phyloP scores from a whole-genome alignment of 2,329 filamentous ascomycete genomes.

The Elsinoe perseae region DNA sequence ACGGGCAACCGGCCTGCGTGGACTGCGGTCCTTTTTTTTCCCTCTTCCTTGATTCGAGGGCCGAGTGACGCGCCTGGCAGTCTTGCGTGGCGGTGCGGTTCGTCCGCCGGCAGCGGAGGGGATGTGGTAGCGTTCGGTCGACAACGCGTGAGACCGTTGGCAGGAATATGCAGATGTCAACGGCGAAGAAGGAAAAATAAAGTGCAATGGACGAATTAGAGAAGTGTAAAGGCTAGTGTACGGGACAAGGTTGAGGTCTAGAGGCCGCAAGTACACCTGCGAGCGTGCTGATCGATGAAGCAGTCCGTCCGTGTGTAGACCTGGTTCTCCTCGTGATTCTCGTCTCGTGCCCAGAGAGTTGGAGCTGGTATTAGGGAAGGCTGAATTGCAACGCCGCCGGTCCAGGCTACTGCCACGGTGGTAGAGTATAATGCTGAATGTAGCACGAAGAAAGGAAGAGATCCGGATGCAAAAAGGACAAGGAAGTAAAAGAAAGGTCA shows the following conservation, averaged over 20 bases:
- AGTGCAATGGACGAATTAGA: background rate
- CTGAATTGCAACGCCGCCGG: background rate
- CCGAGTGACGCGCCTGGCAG: background rate
- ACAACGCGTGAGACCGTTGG: background rate
- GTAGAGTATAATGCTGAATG: background rate
- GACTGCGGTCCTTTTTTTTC: slow-evolving; percentile 4
- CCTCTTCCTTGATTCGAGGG: too few species aligned
- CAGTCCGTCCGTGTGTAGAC: background rate
- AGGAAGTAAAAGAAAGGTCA: background rate
- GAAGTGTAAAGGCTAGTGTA: background rate
- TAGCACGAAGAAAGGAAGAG: background rate
- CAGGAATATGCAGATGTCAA: background rate
- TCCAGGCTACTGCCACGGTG: background rate
- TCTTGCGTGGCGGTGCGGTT: background rate
- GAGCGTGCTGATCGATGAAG: slow-evolving; percentile 4
- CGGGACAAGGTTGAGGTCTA: slow-evolving; percentile 9
- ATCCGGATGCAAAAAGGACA: background rate
- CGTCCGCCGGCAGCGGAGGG: background rate
- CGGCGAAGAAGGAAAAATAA: background rate
- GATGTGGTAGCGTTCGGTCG: too few species aligned
- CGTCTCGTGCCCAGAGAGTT: background rate
- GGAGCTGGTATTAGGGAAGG: slow-evolving; percentile 7
- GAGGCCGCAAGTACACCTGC: slow-evolving; percentile 7
- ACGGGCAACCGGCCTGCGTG: background rate
- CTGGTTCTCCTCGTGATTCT: background rate